Conservation (phyloP, 2,329 filamentous ascomycete genomes). For the Diaporthe ilicicola region DNA sequence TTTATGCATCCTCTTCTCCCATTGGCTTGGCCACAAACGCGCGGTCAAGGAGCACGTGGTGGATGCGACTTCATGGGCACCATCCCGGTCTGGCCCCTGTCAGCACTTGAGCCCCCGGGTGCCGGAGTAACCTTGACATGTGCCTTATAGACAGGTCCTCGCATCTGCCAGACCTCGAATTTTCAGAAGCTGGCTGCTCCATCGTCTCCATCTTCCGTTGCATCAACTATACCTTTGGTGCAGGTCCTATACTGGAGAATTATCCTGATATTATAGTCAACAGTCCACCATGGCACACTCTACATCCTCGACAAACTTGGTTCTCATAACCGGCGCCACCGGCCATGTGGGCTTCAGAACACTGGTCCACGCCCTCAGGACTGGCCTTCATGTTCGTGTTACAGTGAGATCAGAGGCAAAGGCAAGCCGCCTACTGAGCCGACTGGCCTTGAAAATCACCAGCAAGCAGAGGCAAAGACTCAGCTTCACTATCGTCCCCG, state of each 20-base stretch:
- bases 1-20: not conserved
- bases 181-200: not conserved
- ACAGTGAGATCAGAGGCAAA: slow-evolving; percentile 34
- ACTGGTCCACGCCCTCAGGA: slow-evolving; percentile 32
- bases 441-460: not conserved
- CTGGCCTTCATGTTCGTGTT: slow-evolving; percentile 32
- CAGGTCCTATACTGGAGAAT: not conserved
- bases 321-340: slow-evolving; percentile 35
- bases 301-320: slow-evolving; percentile 27
- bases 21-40: slow-evolving; percentile 1
- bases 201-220: not conserved
- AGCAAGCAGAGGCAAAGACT: slow-evolving; percentile 17
- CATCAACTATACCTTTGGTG: not conserved
- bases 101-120: too few relatives aligned
- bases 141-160: not conserved
- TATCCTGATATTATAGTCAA: not conserved
- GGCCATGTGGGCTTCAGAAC: slow-evolving; percentile 36
- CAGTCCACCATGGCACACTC: not conserved
- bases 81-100: slow-evolving; percentile 3
- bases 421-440: not conserved
- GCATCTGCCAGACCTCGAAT: not conserved
- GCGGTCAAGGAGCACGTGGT: not conserved
- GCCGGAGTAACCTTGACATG: not conserved
- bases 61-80: not conserved
- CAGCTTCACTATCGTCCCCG: slow-evolving; percentile 29